Evolutionary conservation across 192 early-diverging fungal species (phyloP), one percentile per base, ranked within the genome.

Genomic region (Entomortierella beljakovae): DNA sequence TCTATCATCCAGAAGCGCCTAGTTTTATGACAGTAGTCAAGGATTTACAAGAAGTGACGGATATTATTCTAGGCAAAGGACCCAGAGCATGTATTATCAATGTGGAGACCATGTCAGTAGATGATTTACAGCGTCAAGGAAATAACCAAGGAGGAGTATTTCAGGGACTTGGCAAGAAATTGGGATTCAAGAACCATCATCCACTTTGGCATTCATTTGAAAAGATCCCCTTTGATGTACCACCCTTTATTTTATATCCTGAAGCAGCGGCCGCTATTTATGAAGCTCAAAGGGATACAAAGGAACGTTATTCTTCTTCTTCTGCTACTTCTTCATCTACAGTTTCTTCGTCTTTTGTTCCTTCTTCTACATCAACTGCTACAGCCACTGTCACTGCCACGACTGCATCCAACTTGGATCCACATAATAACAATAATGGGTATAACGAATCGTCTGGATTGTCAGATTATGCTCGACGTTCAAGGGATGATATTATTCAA

Each of bases 21-120:
- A 69, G 75, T 22, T 79, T 79, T 28, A 79, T 79, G 75, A 70
- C 75, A 3, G 75, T 79, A 15, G 75, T 79, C 61, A 79, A 79
- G 35, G 43, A 32, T 28, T 29, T 55, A 2, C 67, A 69, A 6
- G 75, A 79, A 37, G 66, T 79, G 25, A 79, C 75, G 2, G 75
- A 79, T 23, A 70, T 79, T 25, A 62, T 79, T 26, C 34, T 79
- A 2, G 75, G 75, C 1, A 79, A 79, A 37, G 75, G 75, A 2
- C n/a, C 75, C 1, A 61, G 67, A 15, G 75, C 75, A 0, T 79
- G 75, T 35, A 56, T 79, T 32, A 46, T 79, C 42, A 79, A 65
- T 29, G 75, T 79, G 9, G 48, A 64, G 1, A 57, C 68, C 29
- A 79, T 79, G 75, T 69, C 66, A 11, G 75, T 79, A 5, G 70